A percentile compares a stretch with the other conserved stretches of the same genome.
phyloP scores from a whole-genome alignment of 2,329 filamentous ascomycete genomes.

The Fragosphaeria purpurea region DNA sequence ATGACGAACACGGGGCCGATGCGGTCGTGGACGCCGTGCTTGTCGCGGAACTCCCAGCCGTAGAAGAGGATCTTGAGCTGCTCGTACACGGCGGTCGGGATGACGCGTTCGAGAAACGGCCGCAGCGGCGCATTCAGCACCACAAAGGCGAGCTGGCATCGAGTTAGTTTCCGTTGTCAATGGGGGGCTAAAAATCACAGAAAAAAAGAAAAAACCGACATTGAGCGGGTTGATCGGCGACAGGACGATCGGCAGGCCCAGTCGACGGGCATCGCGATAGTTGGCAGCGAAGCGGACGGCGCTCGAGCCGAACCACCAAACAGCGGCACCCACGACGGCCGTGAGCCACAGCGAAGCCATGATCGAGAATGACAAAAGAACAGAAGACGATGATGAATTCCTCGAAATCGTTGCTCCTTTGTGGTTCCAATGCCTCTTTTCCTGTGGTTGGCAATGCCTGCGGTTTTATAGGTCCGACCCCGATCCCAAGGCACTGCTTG shows the following conservation, averaged over 20 bases:
- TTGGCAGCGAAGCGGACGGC: conserved; percentile 5
- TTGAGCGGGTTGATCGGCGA: conserved; percentile 6
- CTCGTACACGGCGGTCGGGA: conserved; percentile 5
- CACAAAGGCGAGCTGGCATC: conserved; percentile 2
- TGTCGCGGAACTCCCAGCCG: conserved; percentile 25
- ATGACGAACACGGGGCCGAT: conserved; percentile 21
- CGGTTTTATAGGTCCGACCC: too few relatives aligned
- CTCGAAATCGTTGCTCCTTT: too few relatives aligned
- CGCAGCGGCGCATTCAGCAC: conserved; percentile 3
- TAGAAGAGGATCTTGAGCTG: conserved; percentile 10
- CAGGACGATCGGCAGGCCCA: conserved; percentile 2
- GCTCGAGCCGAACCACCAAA: conserved; percentile 1
- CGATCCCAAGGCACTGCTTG: too few relatives aligned
- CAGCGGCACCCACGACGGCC: not conserved
- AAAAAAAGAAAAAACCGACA: not conserved
- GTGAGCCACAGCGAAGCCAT: conserved; percentile 2
- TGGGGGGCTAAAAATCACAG: too few relatives aligned
- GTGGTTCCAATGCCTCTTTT: too few relatives aligned
- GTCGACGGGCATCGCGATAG: conserved; percentile 4
- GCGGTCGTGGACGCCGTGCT: conserved; percentile 17
- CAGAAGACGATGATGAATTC: too few relatives aligned
- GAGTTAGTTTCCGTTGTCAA: not conserved
- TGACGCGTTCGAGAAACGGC: conserved; percentile 1
- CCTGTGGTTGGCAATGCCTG: too few relatives aligned
- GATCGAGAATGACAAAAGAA: too few relatives aligned